Conservation (phyloP, 805 yeast genomes). For the Citeromyces matritensis region DNA sequence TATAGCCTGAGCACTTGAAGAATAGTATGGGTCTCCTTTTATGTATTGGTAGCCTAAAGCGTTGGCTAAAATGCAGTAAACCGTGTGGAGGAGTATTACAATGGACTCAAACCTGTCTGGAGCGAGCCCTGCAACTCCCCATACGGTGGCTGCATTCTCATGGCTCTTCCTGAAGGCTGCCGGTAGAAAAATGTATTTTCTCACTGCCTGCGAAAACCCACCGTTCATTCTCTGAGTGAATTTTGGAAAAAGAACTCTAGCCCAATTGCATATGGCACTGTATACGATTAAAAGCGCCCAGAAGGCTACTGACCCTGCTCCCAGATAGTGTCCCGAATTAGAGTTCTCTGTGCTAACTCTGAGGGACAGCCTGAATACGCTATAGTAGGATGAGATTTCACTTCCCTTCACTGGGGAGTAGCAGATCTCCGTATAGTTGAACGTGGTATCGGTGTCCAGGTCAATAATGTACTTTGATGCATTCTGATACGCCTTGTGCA, state of each 20-base stretch:
- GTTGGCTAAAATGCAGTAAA: conserved; percentile 7
- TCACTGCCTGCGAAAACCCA: conserved; percentile 15
- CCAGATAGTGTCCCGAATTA: background rate
- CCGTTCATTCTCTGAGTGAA: conserved; percentile 9
- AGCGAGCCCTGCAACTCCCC: conserved; percentile 13
- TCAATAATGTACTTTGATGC: background rate
- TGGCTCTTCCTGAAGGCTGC: conserved; percentile 5
- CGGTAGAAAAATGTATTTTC: conserved; percentile 3
- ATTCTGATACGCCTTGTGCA: too few relatives aligned
- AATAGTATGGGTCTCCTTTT: conserved; percentile 9
- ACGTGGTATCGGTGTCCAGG: background rate
- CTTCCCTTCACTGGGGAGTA: too few relatives aligned
- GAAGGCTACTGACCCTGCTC: conserved; percentile 1
- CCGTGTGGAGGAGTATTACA: conserved; percentile 21
- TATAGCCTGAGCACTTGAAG: conserved; percentile 7
- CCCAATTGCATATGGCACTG: background rate
- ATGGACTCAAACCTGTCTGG: conserved; percentile 40
- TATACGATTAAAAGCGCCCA: background rate
- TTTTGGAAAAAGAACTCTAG: background rate
- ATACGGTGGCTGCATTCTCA: conserved; percentile 13
- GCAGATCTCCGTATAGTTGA: too few relatives aligned
- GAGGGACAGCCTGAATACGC: background rate
- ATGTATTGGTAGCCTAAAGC: conserved; percentile 9
- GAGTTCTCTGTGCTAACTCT: background rate
- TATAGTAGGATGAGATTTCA: background rate